Percentiles rank a stretch among this genome's conserved stretches.
These are phyloP conservation scores for Neurospora sp. DNA, from an alignment of 495 filamentous ascomycete species.

Conservation along the genomic window DNA sequence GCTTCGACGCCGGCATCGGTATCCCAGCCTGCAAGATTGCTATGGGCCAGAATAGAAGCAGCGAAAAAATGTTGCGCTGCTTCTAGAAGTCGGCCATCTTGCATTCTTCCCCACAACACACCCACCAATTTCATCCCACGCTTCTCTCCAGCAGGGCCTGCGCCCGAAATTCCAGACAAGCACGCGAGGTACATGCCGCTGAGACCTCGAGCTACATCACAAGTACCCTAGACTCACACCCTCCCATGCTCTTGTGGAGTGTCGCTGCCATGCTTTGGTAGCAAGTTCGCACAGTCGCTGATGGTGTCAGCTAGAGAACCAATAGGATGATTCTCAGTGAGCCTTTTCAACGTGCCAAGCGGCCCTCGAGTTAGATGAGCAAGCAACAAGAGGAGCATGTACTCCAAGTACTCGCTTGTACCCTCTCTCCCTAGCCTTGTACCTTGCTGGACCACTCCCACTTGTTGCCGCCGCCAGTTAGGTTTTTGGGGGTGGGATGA, in stretches of 20 bases:
- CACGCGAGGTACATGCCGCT: constrained; percentile 1
- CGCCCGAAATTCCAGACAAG: constrained; percentile 14
- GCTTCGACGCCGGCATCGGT: not conserved
- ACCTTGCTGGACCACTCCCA: not conserved
- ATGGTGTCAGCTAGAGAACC: constrained; percentile 5
- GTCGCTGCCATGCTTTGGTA: constrained; percentile 16
- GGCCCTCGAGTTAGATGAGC: not conserved
- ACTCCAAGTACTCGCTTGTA: not conserved
- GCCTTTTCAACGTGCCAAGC: constrained; percentile 13
- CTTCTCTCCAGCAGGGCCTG: constrained; percentile 12
- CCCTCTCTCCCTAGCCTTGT: not conserved
- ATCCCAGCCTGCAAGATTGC: not conserved
- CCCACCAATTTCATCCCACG: constrained; percentile 16
- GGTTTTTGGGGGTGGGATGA: not conserved
- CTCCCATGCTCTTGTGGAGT: constrained; percentile 12
- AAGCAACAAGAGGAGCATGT: not conserved
- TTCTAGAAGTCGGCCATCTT: not conserved
- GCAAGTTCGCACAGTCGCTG: not conserved
- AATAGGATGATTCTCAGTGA: constrained; percentile 22
- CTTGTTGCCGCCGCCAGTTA: not conserved
- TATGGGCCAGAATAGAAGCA: not conserved
- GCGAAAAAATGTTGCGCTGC: not conserved
- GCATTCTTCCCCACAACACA: constrained; percentile 8
- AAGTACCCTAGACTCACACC: constrained; percentile 8
- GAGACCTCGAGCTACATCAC: constrained; percentile 11